Conservation (phyloP, 495 filamentous ascomycete species). For the Articulospora tetracladia region DNA sequence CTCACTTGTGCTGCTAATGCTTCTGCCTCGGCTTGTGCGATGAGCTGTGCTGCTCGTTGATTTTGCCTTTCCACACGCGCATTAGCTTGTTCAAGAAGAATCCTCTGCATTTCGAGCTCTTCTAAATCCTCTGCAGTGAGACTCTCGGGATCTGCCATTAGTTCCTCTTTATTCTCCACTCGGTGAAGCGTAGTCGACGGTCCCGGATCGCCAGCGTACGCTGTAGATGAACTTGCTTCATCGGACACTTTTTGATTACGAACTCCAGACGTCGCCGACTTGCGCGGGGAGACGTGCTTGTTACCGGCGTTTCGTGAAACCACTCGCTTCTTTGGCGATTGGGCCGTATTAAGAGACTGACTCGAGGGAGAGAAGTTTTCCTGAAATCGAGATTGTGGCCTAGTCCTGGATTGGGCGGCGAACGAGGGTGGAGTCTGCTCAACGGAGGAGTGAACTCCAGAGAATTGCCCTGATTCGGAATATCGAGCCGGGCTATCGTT, state of each 20-base stretch:
- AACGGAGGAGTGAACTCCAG: slow-evolving; percentile 9
- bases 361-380: slow-evolving; percentile 21
- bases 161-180: neutral
- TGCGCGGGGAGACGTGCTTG: neutral
- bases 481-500: slow-evolving; percentile 8
- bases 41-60: neutral
- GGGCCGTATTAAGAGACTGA: neutral
- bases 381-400: slow-evolving; percentile 18
- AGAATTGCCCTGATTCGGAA: neutral
- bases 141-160: neutral
- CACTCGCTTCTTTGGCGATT: slow-evolving; percentile 2
- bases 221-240: neutral
- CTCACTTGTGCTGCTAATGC: neutral
- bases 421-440: slow-evolving; percentile 12
- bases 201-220: slow-evolving; percentile 8
- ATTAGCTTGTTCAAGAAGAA: slow-evolving; percentile 14
- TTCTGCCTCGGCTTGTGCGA: neutral
- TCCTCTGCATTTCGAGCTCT: slow-evolving; percentile 15
- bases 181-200: slow-evolving; percentile 8
- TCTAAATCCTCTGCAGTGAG: slow-evolving; percentile 6
- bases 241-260: neutral
- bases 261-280: neutral
- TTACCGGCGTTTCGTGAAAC: neutral
- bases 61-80: neutral
- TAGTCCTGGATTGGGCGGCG: neutral